Evolutionary conservation across 192 early-diverging fungal genomes (phyloP).

Genomic region (Backusella australiensis): DNA sequence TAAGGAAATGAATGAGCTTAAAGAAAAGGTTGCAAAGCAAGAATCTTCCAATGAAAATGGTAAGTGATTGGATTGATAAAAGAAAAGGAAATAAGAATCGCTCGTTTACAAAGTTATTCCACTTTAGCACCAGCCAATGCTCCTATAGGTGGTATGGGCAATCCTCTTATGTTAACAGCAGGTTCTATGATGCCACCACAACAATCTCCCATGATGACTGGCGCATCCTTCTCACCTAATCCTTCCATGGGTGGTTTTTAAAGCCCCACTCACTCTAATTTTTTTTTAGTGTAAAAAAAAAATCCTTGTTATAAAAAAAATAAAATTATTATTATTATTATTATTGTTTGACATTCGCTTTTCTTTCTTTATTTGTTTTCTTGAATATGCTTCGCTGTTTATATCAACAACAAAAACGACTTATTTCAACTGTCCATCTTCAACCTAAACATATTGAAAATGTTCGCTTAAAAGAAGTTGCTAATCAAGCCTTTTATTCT

Average conservation of each 20-base stretch:
- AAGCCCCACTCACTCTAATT: background rate
- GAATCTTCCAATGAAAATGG: constrained; percentile 32
- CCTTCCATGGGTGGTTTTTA: constrained; percentile 8
- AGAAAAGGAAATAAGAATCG: too few species aligned
- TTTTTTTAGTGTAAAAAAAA: background rate
- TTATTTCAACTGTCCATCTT: background rate
- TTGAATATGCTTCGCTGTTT: background rate
- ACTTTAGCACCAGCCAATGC: constrained; percentile 41
- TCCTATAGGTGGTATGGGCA: constrained; percentile 65
- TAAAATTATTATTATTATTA: background rate
- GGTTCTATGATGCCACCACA: constrained; percentile 27
- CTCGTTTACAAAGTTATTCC: too few species aligned
- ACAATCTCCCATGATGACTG: constrained; percentile 33
- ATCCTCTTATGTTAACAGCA: constrained; percentile 73
- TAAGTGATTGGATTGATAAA: constrained; percentile 20
- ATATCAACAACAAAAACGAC: background rate
- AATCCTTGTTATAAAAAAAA: background rate
- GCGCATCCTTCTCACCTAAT: constrained; percentile 8
- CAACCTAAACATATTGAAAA: constrained; percentile 14
- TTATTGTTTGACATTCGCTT: background rate
- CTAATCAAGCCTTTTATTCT: constrained; percentile 57
- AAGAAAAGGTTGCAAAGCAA: constrained; percentile 52
- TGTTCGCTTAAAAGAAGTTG: constrained; percentile 45
- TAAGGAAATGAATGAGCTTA: constrained; percentile 55
- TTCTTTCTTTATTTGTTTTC: background rate